These are phyloP conservation scores for Vitis labrusca DNA, from an alignment of 164 flowering plant species.

Conservation along the genomic window DNA sequence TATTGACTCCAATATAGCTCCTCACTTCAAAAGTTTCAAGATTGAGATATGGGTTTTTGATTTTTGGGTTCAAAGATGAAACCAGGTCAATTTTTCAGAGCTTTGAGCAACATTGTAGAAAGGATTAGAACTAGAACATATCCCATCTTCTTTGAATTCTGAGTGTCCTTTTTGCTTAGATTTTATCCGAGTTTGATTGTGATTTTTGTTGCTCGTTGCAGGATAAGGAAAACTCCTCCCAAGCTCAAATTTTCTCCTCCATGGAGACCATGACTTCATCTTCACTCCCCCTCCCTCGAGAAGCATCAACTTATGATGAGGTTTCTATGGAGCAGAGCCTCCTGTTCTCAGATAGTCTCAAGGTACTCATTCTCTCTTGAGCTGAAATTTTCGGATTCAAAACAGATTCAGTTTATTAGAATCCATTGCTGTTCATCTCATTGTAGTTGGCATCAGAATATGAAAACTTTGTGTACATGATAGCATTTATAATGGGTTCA, in stretches of 20 bases:
- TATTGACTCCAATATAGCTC: not conserved
- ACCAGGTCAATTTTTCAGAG: not conserved
- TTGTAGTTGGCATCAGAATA: too few species aligned
- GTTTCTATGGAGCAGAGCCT: slow-evolving; percentile 81
- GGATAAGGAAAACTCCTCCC: slow-evolving; percentile 12
- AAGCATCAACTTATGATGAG: slow-evolving; percentile 73
- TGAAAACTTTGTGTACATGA: too few species aligned
- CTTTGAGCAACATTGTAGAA: not conserved
- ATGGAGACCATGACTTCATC: slow-evolving; percentile 56
- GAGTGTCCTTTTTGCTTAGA: not conserved
- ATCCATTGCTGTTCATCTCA: too few species aligned
- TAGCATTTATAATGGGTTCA: too few species aligned
- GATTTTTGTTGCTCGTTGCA: slow-evolving; percentile 16
- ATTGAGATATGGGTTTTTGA: not conserved
- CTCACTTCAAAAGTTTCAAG: not conserved
- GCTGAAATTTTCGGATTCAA: not conserved
- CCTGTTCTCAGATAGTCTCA: slow-evolving; percentile 85
- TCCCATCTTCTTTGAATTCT: not conserved
- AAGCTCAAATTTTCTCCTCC: slow-evolving; percentile 8
- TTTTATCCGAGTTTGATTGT: not conserved
- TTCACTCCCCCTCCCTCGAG: slow-evolving; percentile 38
- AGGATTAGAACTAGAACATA: too few species aligned
- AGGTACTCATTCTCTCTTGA: slow-evolving; percentile 41
- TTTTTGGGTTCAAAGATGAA: not conserved
- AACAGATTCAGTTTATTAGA: too few species aligned